Evolutionary conservation across 192 early-diverging fungal genomes (phyloP).

Genomic region (Mortierella antarctica): DNA sequence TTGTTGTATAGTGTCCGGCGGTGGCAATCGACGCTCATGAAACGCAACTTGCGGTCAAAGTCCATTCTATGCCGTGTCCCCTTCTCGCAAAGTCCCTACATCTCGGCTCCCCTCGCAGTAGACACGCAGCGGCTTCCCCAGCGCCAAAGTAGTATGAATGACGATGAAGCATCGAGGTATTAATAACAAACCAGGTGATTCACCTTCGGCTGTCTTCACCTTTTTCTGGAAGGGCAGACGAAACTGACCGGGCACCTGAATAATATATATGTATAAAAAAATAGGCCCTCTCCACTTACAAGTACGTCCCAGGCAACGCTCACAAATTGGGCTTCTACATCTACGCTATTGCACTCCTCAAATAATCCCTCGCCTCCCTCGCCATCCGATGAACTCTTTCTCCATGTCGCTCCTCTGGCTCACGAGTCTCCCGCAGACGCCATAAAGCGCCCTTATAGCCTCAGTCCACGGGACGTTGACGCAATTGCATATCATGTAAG

Average conservation of each 20-base stretch:
- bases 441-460: slow-evolving; percentile 17
- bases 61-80: slow-evolving; percentile 19
- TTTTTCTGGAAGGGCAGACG: neutral
- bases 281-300: neutral
- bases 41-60: slow-evolving; percentile 10
- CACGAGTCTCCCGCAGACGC: slow-evolving; percentile 32
- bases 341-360: no score
- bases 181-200: no score
- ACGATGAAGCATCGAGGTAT: no score
- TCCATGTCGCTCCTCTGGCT: slow-evolving; percentile 23
- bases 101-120: neutral
- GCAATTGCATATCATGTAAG: slow-evolving; percentile 34
- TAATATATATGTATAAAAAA: neutral
- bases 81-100: slow-evolving; percentile 39
- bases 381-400: slow-evolving; percentile 16
- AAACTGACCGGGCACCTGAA: neutral
- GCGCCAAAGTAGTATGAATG: no score
- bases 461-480: slow-evolving; percentile 32
- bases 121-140: neutral
- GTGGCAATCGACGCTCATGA: neutral
- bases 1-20: neutral
- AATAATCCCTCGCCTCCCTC: neutral
- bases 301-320: slow-evolving; percentile 22
- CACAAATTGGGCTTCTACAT: neutral
- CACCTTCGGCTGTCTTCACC: no score